Evolutionary conservation across 1,284 basidiomycete genomes (phyloP).

Genomic region (Termitomyces sp.): DNA sequence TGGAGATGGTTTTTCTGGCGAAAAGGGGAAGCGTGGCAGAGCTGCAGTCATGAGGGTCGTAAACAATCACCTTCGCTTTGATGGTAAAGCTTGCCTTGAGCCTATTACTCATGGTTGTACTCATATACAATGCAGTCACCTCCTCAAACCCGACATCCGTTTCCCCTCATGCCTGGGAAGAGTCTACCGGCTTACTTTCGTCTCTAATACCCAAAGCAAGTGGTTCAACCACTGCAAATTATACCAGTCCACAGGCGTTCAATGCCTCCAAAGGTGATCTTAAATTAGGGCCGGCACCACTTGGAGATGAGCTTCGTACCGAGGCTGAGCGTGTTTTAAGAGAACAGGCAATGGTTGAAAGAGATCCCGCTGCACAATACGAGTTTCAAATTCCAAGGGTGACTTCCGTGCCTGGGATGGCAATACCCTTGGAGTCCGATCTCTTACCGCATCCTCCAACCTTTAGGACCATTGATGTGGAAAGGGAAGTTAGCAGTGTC

Average conservation of each 20-base stretch:
- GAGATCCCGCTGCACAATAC: slow-evolving; percentile 59
- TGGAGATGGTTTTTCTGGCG: slow-evolving; percentile 79
- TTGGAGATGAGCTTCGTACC: slow-evolving; percentile 71
- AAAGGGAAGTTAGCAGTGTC: slow-evolving; percentile 87
- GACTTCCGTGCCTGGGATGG: slow-evolving; percentile 44
- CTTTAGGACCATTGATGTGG: slow-evolving; percentile 86
- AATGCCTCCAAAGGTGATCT: slow-evolving; percentile 71
- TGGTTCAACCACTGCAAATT: slow-evolving; percentile 32
- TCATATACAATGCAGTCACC: slow-evolving; percentile 49
- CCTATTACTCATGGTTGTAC: slow-evolving; percentile 13
- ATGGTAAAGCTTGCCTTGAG: slow-evolving; percentile 52
- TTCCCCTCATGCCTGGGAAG: slow-evolving; percentile 69
- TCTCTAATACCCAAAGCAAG: slow-evolving; percentile 65
- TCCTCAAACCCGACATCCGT: slow-evolving; percentile 63
- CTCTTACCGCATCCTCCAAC: slow-evolving; percentile 74
- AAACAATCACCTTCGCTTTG: slow-evolving; percentile 88
- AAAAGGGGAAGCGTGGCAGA: slow-evolving; percentile 73
- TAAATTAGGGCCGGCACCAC: slow-evolving; percentile 79
- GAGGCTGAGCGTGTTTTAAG: slow-evolving; percentile 75
- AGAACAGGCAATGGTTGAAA: slow-evolving; percentile 68
- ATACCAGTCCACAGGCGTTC: slow-evolving; percentile 62
- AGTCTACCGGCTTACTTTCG: slow-evolving; percentile 75
- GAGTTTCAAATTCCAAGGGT: slow-evolving; percentile 55
- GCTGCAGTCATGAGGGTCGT: slow-evolving; percentile 90
- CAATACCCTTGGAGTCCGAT: slow-evolving; percentile 67